Percentiles rank a stretch among this genome's conserved stretches.
phyloP scores from a whole-genome alignment of 352 stramenopile genomes.

The Phytophthora capsici region DNA sequence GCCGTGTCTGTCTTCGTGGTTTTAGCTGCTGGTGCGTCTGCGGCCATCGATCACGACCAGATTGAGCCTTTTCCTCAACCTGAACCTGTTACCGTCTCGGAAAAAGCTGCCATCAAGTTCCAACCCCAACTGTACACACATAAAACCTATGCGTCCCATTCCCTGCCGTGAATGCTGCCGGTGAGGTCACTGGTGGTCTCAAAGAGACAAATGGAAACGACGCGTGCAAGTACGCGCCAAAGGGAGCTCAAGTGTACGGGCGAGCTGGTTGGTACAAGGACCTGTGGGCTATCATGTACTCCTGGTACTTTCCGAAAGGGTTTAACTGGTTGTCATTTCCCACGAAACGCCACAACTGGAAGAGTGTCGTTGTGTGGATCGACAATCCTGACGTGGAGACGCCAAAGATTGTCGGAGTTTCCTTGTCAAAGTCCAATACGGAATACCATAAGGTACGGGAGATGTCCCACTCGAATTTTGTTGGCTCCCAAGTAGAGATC shows the following conservation, averaged over 20 bases:
- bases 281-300: slow-evolving; percentile 16
- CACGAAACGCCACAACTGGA: slow-evolving; percentile 11
- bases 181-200: neutral
- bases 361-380: slow-evolving; percentile 15
- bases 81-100: neutral
- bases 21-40: too few relatives aligned
- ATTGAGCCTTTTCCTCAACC: too few relatives aligned
- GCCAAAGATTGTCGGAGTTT: neutral
- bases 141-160: neutral
- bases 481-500: neutral
- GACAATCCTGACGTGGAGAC: neutral
- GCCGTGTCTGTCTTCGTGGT: too few relatives aligned
- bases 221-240: neutral
- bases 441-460: neutral
- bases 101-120: slow-evolving; percentile 17
- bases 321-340: neutral
- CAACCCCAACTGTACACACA: neutral
- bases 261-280: slow-evolving; percentile 4
- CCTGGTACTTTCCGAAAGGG: slow-evolving; percentile 22
- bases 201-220: slow-evolving; percentile 2
- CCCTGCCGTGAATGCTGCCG: neutral
- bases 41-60: too few relatives aligned
- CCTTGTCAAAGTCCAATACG: slow-evolving; percentile 5
- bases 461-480: neutral
- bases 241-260: slow-evolving; percentile 11